phyloP scores from a whole-genome alignment of 2,329 filamentous ascomycete genomes.

The Clonostachys chloroleuca region DNA sequence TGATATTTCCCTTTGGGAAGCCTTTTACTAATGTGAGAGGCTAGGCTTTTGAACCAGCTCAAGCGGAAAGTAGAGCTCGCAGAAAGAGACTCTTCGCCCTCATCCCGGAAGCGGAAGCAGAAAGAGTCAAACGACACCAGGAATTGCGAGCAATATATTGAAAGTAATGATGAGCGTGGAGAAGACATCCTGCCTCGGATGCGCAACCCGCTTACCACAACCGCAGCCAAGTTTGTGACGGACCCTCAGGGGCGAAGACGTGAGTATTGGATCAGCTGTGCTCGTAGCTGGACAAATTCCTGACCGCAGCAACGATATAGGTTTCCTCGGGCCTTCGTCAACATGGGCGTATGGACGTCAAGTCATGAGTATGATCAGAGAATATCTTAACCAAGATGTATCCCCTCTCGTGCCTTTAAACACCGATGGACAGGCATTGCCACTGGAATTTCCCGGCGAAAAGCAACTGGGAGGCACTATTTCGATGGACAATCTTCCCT shows the following conservation, averaged over 20 bases:
- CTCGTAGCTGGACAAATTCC: too few relatives aligned
- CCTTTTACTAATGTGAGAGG: too few relatives aligned
- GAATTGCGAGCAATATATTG: too few relatives aligned
- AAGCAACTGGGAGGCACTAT: background rate
- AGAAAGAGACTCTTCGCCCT: background rate
- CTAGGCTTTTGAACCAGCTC: background rate
- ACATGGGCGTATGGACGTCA: background rate
- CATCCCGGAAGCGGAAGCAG: background rate
- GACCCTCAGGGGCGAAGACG: background rate
- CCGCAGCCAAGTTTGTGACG: background rate
- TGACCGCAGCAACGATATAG: background rate
- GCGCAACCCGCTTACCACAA: background rate
- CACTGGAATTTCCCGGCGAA: background rate
- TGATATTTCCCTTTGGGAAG: too few relatives aligned
- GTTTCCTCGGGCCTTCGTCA: background rate
- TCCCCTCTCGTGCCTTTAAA: background rate
- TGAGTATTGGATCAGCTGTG: too few relatives aligned
- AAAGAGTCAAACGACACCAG: background rate
- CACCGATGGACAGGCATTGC: background rate
- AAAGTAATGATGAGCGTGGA: background rate
- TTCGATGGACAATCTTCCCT: constrained; percentile 26
- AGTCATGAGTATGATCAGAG: background rate
- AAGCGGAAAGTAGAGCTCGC: background rate
- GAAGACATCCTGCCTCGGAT: background rate
- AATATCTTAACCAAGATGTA: background rate